Evolutionary conservation across 2,329 filamentous ascomycete genomes (phyloP).

Genomic region (Rutstroemia sp.): DNA sequence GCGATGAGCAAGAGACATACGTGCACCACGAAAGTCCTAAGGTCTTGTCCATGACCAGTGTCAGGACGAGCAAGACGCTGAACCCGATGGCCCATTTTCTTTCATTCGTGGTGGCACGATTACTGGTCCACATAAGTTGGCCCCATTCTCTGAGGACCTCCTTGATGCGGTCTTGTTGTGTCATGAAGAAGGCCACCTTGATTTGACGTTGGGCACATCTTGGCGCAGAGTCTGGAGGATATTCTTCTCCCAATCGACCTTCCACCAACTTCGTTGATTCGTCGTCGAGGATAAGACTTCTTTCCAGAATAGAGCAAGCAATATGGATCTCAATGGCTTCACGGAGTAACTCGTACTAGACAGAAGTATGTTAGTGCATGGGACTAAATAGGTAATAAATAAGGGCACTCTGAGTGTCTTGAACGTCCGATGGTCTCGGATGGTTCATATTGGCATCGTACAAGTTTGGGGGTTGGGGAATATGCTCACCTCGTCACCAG

Average conservation of each 20-base stretch:
- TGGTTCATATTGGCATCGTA: not conserved
- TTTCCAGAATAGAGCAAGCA: conserved; percentile 23
- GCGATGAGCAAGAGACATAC: not conserved
- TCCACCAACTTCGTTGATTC: conserved; percentile 22
- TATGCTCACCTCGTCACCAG: conserved; percentile 21
- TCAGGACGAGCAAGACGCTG: conserved; percentile 24
- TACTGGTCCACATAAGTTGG: conserved; percentile 27
- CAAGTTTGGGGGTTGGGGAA: not conserved
- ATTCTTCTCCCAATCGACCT: conserved; percentile 18
- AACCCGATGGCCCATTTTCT: conserved; percentile 28
- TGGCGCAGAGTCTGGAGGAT: conserved; percentile 19
- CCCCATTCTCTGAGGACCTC: conserved; percentile 26
- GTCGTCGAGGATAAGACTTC: conserved; percentile 25
- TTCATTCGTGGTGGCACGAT: conserved; percentile 20
- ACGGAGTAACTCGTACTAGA: conserved; percentile 24
- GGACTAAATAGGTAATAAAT: not conserved
- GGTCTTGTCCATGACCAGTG: conserved; percentile 26
- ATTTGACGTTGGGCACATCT: conserved; percentile 27
- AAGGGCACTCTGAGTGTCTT: not conserved
- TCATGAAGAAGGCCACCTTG: conserved; percentile 26
- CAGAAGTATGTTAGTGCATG: not conserved
- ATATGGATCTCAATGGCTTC: conserved; percentile 27
- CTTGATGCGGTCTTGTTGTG: conserved; percentile 24
- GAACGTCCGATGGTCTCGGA: not conserved
- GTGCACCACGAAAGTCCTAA: conserved; percentile 14